Evolutionary conservation across 2,329 filamentous ascomycete species (phyloP), one percentile per base, ranked within the genome.

Genomic region (Aspergillus brunneoviolaceus): DNA sequence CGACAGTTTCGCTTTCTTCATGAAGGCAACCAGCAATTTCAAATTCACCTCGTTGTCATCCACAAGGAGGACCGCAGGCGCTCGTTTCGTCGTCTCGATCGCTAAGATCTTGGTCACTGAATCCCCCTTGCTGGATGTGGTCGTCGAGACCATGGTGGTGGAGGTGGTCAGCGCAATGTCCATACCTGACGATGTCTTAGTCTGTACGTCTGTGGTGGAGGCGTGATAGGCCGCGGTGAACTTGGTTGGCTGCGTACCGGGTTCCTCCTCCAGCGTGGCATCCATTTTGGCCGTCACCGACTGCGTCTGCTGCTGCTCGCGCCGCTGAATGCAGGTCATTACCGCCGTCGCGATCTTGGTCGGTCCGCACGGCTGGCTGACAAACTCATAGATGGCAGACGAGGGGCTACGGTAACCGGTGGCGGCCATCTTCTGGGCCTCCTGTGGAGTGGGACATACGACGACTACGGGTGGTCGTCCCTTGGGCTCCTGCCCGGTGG

Each of bases 41-140:
- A 76, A 64, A 21, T 79, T 79, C 42, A 79, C 68, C 0, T 61
- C 16, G 39, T 79, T 79, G 51, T 78, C 76, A 51, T 79, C 76
- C 0, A 74, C 72, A 1, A 78, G 70, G 0, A 79, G 69, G 7
- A 60, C 52, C 3, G 48, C 35, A 19, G 58, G 61, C 12, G 16
- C 47, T 10, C 51, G 35, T 29, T 47, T n/a, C 4, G n/a, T 39
- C 39, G 39, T 45, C 39, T 45, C 39, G 39, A 45, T 45, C 39
- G 39, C 39, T 45, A 45, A 16, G 14, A 45, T 45, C 39, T 45
- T 45, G 39, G 39, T 45, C 39, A 45, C 39, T 45, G 39, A 45
- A 45, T 45, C 39, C 39, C 48, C 76, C 35, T 67, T 65, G 62
- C 71, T 70, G 54, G 65, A 74, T 2, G 72, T 70, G 25, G 67